These are phyloP conservation scores for Ophiocordyceps polyrhachis-furcata DNA, from an alignment of 2,329 filamentous ascomycete genomes.

Conservation along the genomic window DNA sequence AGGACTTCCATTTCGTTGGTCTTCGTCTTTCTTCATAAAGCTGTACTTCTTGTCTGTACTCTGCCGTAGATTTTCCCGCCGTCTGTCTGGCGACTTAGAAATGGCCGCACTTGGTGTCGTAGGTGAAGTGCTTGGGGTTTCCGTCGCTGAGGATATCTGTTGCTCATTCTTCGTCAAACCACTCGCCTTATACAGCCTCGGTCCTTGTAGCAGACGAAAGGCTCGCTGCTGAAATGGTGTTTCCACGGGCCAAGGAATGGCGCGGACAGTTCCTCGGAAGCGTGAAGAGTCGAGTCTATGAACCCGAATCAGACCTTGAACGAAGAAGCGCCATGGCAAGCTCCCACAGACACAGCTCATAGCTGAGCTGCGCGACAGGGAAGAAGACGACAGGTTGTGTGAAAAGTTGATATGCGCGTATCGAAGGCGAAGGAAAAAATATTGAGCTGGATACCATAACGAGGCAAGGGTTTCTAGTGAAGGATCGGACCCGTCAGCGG, in stretches of 20 bases:
- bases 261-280: background rate
- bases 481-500: background rate
- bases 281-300: slow-evolving; percentile 12
- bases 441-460: background rate
- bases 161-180: background rate
- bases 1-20: background rate
- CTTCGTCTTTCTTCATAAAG: background rate
- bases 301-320: slow-evolving; percentile 24
- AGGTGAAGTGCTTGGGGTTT: background rate
- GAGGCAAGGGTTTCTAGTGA: too few species aligned
- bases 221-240: background rate
- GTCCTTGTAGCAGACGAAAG: slow-evolving; percentile 6
- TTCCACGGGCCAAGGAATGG: background rate
- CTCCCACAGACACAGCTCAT: slow-evolving; percentile 32
- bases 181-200: slow-evolving; percentile 5
- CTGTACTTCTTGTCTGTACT: background rate
- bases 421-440: background rate
- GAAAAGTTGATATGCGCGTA: background rate
- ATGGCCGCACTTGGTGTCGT: background rate
- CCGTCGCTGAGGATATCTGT: background rate
- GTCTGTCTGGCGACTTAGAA: too few species aligned
- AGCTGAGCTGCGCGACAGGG: slow-evolving; percentile 1
- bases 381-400: background rate
- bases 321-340: slow-evolving; percentile 26
- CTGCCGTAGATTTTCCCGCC: too few species aligned